Evolutionary conservation across 257 asterid species (phyloP), one percentile per base, ranked within the genome.

Genomic region (Nicotiana knightiana): DNA sequence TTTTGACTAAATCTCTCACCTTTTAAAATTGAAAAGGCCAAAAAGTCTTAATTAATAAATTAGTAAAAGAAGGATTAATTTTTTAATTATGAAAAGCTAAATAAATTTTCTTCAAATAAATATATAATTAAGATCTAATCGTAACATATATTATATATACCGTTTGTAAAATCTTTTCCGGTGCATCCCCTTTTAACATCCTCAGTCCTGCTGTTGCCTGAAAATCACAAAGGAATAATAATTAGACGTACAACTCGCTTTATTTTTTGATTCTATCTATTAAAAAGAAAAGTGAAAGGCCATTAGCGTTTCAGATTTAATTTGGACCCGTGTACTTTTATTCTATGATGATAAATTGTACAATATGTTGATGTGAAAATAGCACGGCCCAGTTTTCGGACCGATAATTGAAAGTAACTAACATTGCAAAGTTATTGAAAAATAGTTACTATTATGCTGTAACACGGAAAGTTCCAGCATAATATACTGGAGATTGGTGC

Each of bases 131-230:
- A 61, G 33, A 1, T 61, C 3, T 24, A 2, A 61, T 24, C 0
- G 1, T 18, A 83, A 84, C 66, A 80, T 68, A 21, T 21, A 21
- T 21, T 21, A 21, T 21, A 21, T 21, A 81, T 88, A 94, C 98
- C 86, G 94, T 97, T 89, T 92, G 90, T 85, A 93, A 84, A 81
- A 94, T 93, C 83, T 90, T 87, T 86, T 94, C 97, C 8, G 97
- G 84, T 63, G 97, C 83, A 90, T 89, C 92, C 24, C 97, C 98
- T 83, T 88, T 90, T 89, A 94, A 84, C 88, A 88, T 90, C 85
- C 98, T 90, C n/a, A 94, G 86, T 81, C 98, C 94, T 32, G 98
- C 96, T 61, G 97, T 94, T 84, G 98, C 98, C 98, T 94, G 87
- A 59, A n/a, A 6, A 55, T 78, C 24, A 21, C 24, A 21, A 21